Conservation (phyloP, 495 filamentous ascomycete genomes). For the Penicillium lagena region DNA sequence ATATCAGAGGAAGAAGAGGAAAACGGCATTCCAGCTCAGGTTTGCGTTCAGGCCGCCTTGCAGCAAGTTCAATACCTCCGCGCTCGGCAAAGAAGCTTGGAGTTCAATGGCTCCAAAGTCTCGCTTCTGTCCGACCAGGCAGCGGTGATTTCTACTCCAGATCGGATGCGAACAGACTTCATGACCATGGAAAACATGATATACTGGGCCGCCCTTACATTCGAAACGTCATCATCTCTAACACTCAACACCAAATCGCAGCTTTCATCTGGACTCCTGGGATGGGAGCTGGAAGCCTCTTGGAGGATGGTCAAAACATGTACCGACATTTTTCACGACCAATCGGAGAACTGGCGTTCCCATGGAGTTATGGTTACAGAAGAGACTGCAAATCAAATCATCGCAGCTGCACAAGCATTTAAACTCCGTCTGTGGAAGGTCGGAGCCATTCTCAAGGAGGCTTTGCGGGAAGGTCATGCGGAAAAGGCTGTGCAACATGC, state of each 20-base stretch:
- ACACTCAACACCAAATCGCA: slow-evolving; percentile 12
- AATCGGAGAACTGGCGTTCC: slow-evolving; percentile 9
- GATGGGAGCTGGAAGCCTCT: slow-evolving; percentile 7
- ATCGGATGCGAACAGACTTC: slow-evolving; percentile 9
- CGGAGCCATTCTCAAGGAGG: slow-evolving; percentile 11
- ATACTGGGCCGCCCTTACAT: slow-evolving; percentile 14
- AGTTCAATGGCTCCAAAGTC: slow-evolving; percentile 16
- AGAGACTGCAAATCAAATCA: slow-evolving; percentile 14
- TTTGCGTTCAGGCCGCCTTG: slow-evolving; percentile 13
- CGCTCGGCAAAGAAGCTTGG: slow-evolving; percentile 10
- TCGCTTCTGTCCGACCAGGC: slow-evolving; percentile 5
- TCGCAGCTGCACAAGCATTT: slow-evolving; percentile 8
- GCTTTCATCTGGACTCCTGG: slow-evolving; percentile 7
- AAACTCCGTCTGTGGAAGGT: slow-evolving; percentile 13
- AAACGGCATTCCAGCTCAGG: slow-evolving; percentile 8
- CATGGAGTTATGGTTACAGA: slow-evolving; percentile 10
- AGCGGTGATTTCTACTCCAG: slow-evolving; percentile 2
- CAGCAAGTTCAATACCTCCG: slow-evolving; percentile 12
- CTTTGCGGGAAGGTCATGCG: slow-evolving; percentile 10
- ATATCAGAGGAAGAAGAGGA: slow-evolving; percentile 13
- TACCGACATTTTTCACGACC: slow-evolving; percentile 12
- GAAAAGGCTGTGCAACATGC: slow-evolving; percentile 11
- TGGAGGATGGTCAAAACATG: slow-evolving; percentile 12
- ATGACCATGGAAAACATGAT: slow-evolving; percentile 13
- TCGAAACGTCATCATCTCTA: slow-evolving; percentile 12